Evolutionary conservation across 331 rosid genomes (phyloP).

Genomic region (Acacia pycnantha): DNA sequence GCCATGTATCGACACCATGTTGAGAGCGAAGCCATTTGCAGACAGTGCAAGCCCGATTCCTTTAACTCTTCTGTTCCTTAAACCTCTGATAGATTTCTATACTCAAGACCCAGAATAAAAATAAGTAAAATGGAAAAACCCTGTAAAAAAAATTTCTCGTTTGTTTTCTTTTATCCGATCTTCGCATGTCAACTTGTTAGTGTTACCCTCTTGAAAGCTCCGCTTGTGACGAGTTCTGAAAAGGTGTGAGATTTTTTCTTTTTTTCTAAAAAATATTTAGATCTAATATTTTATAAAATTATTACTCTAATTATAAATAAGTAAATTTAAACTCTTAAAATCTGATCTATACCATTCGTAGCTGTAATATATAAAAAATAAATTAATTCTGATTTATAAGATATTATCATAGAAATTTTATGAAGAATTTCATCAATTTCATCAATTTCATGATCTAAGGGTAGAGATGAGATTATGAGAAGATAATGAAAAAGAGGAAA

Average conservation of each 20-base stretch:
- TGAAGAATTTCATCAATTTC: too few relatives aligned
- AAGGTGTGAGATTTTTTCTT: too few relatives aligned
- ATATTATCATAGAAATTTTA: too few relatives aligned
- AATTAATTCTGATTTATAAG: too few relatives aligned
- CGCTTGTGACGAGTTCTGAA: background rate
- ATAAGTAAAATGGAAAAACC: background rate
- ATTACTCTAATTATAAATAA: too few relatives aligned
- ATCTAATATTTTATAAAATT: too few relatives aligned
- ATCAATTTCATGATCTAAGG: too few relatives aligned
- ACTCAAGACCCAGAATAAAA: background rate
- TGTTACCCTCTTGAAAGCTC: background rate
- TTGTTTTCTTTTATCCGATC: background rate
- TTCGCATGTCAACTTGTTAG: background rate
- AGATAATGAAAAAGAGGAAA: too few relatives aligned
- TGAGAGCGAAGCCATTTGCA: constrained; percentile 49
- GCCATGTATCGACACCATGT: constrained; percentile 58
- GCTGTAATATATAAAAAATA: too few relatives aligned
- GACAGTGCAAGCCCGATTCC: background rate
- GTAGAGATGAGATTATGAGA: too few relatives aligned
- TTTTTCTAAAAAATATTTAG: accelerated
- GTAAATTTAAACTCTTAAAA: too few relatives aligned
- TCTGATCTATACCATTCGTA: too few relatives aligned
- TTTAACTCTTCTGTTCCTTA: background rate
- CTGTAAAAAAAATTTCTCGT: background rate
- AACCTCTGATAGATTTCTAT: background rate